These are phyloP conservation scores for Aquilaria yunnanensis DNA, from an alignment of 345 rosid species.

Conservation along the genomic window DNA sequence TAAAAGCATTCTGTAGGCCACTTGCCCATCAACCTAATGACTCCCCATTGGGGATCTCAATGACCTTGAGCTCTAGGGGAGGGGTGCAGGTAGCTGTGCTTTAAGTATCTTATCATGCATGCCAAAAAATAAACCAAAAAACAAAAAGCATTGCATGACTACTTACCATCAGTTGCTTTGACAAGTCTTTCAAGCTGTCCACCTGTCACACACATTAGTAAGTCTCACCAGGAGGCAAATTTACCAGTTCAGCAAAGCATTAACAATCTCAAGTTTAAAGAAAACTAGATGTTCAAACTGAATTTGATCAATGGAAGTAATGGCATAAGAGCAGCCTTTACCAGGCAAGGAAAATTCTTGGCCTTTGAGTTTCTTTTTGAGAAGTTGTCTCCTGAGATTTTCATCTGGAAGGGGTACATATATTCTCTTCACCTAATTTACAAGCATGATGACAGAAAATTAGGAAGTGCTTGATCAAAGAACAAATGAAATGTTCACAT, in stretches of 20 bases:
- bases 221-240: too few relatives aligned
- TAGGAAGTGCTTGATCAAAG: too few relatives aligned
- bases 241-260: too few relatives aligned
- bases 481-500: too few relatives aligned
- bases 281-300: not conserved
- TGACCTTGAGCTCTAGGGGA: too few relatives aligned
- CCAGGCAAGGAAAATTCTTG: conserved; percentile 75
- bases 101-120: too few relatives aligned
- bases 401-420: conserved; percentile 84
- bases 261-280: too few relatives aligned
- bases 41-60: too few relatives aligned
- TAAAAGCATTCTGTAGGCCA: too few relatives aligned
- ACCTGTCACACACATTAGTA: conserved; percentile 30
- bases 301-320: not conserved
- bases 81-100: too few relatives aligned
- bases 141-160: not conserved
- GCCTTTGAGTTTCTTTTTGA: conserved; percentile 67
- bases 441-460: not conserved
- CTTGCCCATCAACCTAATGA: too few relatives aligned
- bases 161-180: conserved; percentile 78
- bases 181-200: conserved; percentile 73
- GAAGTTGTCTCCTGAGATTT: conserved; percentile 65
- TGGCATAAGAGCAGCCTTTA: conserved; percentile 18
- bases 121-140: too few relatives aligned
- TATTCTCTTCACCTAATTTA: conserved; percentile 83